phyloP scores from a whole-genome alignment of 192 early-diverging fungal genomes.

The Coemansia furcata region DNA sequence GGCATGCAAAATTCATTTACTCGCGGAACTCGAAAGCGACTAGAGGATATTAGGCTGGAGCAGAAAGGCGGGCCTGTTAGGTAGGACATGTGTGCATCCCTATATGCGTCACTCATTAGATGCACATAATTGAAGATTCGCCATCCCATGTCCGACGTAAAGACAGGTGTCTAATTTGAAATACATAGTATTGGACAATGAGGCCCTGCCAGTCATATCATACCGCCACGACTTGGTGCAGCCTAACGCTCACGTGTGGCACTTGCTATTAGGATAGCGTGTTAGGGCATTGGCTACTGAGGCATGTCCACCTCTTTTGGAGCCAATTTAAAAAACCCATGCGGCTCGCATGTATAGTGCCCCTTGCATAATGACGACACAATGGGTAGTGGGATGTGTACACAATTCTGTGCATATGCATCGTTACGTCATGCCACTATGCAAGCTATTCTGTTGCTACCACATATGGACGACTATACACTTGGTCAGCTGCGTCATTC shows the following conservation, averaged over 20 bases:
- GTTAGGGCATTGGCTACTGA: not conserved
- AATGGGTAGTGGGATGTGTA: no score
- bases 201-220: not conserved
- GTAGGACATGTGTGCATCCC: not conserved
- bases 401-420: no score
- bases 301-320: not conserved
- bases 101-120: not conserved
- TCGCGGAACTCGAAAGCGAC: not conserved
- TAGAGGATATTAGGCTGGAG: not conserved
- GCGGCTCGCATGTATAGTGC: not conserved
- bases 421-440: no score
- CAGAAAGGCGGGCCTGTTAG: not conserved
- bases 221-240: not conserved
- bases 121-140: not conserved
- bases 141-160: not conserved
- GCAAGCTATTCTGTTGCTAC: no score
- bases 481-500: no score
- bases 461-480: no score
- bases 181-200: not conserved
- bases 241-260: not conserved
- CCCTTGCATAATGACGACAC: not conserved
- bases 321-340: not conserved
- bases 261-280: not conserved
- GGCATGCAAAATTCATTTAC: not conserved
- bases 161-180: not conserved